Evolutionary conservation across 257 asterid genomes (phyloP), one percentile per base, ranked within the genome.

Genomic region (Avicennia marina): DNA sequence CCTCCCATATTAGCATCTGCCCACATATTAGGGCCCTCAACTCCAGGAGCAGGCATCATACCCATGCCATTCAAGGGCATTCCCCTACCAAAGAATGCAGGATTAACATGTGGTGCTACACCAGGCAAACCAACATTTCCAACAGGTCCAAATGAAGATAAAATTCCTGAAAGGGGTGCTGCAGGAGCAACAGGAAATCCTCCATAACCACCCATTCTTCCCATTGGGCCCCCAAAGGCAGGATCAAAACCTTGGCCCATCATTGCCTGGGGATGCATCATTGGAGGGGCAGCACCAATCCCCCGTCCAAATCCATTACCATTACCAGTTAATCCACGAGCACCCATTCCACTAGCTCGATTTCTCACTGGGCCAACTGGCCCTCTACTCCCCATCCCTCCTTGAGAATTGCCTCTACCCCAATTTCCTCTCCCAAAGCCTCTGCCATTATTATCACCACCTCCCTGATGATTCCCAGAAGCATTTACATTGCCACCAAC

Each of bases 211-310:
- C 89, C 90, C 87, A 86, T 86, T 69, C 95, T 62, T 24, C 85
- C 93, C 93, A 83, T 83, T 10, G 90, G 94, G 50, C 95, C 95
- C 61, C 84, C 94, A 71, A 86, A 86, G 31, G 74, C 74, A 20
- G 87, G 95, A 71, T 86, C 95, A 65, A 83, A 86, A n/a, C 94
- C 95, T 56, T 78, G 95, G 6, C 85, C 89, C 85, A 86, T 86
- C 94, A 86, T 86, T 63, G 81, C 41, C 49, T 81, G 93, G 69
- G 79, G 94, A 71, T 81, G 90, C 79, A 83, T 4, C 45, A 86
- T 15, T 1, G 87, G 90, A 68, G 90, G 94, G 34, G 72, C 60
- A n/a, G 74, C 75, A 45, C 94, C 90, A 17, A 84, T 74, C 13
- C 89, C 93, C 60, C 64, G 84, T 40, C 86, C 89, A 72, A 80